Base-by-base conservation (phyloP, 257 asterid species). In the Ophiorrhiza pumila region DNA sequence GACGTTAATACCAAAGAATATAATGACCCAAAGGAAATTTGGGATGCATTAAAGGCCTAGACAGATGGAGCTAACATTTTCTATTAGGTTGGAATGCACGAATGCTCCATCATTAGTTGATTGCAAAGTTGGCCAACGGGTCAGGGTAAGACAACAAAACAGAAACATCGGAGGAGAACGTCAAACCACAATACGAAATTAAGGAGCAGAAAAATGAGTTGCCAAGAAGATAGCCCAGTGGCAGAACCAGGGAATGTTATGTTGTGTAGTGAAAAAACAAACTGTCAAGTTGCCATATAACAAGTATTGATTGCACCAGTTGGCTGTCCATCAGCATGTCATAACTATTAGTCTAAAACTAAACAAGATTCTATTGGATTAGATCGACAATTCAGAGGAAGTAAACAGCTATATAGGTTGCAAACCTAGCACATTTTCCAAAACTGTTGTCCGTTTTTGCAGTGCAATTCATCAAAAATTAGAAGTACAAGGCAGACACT, bases 291-390 rank as follows among this genome's bases (percentile, higher is more conserved):
- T 31, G 25, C 31, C 23, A 13, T 15, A 32, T 31, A 60, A 7
- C 45, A 60, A 17, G 45, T n/a, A 32, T 32, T 5, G 41, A 14
- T 60, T 31, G 65, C 65, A 59, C 69, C 12, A 42, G 55, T 23
- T 13, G 55, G 42, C 22, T 32, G 66, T 60, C 66, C 66, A 60
- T 60, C 42, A 60, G 14, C n/a, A 60, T 60, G 43, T 41, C 32
- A 41, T 32, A 32, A 60, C 43, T n/a, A n/a, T 15, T 41, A 43
- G 29, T 18, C 56, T 25, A 65, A 45, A 34, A 14, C 5, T 65
- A 31, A 23, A 43, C 56, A 45, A 43, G 71, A 14, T 10, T 15
- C 52, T 15, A 34, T 5, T 32, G 12, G 57, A 43, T 42, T 65
- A 47, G 13, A 57, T 62, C 23, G 11, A 17, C 27, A 66, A 32